Evolutionary conservation across 2,329 filamentous ascomycete species (phyloP).

Genomic region (Clonostachys sp.): DNA sequence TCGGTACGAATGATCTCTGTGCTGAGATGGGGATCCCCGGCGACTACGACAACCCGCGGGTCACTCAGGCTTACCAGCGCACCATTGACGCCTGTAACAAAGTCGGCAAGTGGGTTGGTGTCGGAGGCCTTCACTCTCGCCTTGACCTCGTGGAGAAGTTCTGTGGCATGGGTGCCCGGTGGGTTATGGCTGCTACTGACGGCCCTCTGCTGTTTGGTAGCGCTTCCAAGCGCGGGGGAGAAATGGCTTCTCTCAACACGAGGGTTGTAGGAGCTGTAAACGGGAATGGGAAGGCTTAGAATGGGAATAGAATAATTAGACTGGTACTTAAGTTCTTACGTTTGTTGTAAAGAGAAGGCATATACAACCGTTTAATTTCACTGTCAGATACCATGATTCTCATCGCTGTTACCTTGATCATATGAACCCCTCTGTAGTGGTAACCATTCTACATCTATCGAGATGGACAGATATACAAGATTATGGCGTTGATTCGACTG

Average conservation of each 20-base stretch:
- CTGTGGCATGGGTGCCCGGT: conserved; percentile 17
- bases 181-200: conserved; percentile 21
- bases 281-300: conserved; percentile 1
- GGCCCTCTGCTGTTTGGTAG: conserved; percentile 15
- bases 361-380: too few species aligned
- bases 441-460: too few species aligned
- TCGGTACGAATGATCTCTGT: conserved; percentile 22
- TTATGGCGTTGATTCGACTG: too few species aligned
- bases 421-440: too few species aligned
- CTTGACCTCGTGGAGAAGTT: conserved; percentile 33
- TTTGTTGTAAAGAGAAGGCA: too few species aligned
- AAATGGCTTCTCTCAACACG: conserved; percentile 14
- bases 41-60: conserved; percentile 9
- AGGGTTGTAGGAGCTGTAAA: conserved; percentile 4
- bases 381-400: too few species aligned
- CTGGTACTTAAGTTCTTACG: too few species aligned
- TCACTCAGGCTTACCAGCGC: conserved; percentile 15
- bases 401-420: too few species aligned
- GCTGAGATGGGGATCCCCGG: conserved; percentile 14
- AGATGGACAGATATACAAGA: too few species aligned
- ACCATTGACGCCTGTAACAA: conserved; percentile 28
- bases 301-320: too few species aligned
- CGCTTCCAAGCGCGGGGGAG: conserved; percentile 12
- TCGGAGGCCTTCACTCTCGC: conserved; percentile 31
- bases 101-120: conserved; percentile 29